These are phyloP conservation scores for Tuber indicum DNA, from an alignment of 495 filamentous ascomycete genomes.

Conservation along the genomic window DNA sequence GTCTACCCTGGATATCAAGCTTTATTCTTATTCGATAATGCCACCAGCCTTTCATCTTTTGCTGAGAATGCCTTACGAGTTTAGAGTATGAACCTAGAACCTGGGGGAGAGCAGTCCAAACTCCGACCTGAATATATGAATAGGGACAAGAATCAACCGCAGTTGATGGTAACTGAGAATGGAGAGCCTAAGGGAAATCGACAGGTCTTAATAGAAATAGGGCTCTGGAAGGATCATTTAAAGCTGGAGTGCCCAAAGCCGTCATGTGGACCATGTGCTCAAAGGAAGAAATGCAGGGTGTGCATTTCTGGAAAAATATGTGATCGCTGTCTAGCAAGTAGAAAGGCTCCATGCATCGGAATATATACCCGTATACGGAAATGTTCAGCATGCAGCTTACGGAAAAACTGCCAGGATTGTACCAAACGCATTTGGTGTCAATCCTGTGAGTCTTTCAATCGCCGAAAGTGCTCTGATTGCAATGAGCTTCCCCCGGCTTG, in stretches of 20 bases:
- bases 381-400: neutral
- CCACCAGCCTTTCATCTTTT: slow-evolving; percentile 2
- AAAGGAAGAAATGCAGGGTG: neutral
- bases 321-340: neutral
- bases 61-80: slow-evolving; percentile 10
- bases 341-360: neutral
- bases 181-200: slow-evolving; percentile 5
- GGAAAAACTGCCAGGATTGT: neutral
- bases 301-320: neutral
- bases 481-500: neutral
- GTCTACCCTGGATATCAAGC: slow-evolving; percentile 2
- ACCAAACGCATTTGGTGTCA: neutral
- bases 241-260: neutral
- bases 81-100: slow-evolving; percentile 12
- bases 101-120: neutral
- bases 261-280: neutral
- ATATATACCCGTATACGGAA: neutral
- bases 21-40: no score
- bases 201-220: slow-evolving; percentile 9
- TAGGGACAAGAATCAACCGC: neutral
- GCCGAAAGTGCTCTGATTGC: neutral
- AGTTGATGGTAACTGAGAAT: neutral
- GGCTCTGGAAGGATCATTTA: slow-evolving; percentile 7
- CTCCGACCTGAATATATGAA: neutral
- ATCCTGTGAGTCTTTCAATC: neutral